phyloP scores from a whole-genome alignment of 495 filamentous ascomycete genomes.

The Collariella sp. region DNA sequence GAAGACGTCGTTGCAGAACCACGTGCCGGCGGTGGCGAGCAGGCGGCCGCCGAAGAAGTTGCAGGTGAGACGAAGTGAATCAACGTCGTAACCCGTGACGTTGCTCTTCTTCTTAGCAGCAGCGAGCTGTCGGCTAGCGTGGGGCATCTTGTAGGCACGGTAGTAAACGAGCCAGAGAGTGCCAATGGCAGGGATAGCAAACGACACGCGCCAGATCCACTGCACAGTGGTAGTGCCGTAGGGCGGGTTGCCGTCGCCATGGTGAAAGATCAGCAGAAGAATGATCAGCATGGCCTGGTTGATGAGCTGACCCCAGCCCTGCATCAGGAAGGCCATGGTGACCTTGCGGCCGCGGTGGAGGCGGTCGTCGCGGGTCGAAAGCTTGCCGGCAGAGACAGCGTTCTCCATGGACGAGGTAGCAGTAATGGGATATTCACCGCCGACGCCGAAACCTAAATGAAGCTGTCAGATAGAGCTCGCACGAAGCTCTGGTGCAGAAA shows the following conservation, averaged over 20 bases:
- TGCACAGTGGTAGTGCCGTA: constrained; percentile 64
- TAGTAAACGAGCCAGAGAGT: constrained; percentile 91
- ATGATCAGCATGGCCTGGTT: constrained; percentile 83
- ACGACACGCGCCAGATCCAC: constrained; percentile 79
- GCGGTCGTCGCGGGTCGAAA: constrained; percentile 83
- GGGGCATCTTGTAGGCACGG: constrained; percentile 80
- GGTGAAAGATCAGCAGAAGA: constrained; percentile 71
- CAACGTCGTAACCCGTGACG: constrained; percentile 80
- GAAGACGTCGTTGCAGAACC: constrained; percentile 92
- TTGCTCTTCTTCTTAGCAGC: constrained; percentile 72
- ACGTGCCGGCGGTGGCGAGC: constrained; percentile 72
- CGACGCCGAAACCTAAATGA: constrained; percentile 61
- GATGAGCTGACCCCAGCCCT: constrained; percentile 89
- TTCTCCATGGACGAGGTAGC: constrained; percentile 95
- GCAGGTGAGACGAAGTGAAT: constrained; percentile 66
- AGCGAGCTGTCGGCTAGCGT: constrained; percentile 59
- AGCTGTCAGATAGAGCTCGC: background rate
- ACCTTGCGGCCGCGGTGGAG: constrained; percentile 89
- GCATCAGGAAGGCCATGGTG: constrained; percentile 90
- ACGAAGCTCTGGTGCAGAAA: background rate
- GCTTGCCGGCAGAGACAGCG: constrained; percentile 68
- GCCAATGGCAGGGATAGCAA: constrained; percentile 75
- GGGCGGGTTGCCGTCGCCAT: constrained; percentile 58
- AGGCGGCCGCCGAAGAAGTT: constrained; percentile 72
- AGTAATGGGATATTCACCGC: constrained; percentile 92